Percentiles rank a stretch among this genome's conserved stretches.
Evolutionary conservation across 441 rosid species (phyloP).

Genomic region (Gossypium davidsonii): DNA sequence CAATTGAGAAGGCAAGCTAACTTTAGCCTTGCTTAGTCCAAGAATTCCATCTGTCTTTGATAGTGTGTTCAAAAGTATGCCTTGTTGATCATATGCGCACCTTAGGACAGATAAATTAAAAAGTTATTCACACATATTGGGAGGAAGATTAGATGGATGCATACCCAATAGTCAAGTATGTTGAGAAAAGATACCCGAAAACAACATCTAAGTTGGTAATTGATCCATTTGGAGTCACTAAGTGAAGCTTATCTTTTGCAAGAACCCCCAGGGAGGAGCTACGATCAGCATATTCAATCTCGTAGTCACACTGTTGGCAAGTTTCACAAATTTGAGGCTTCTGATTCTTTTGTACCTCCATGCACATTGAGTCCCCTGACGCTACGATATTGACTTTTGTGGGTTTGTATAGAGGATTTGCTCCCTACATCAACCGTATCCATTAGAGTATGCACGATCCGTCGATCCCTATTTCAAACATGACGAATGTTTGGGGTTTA

Average conservation of each 20-base stretch:
- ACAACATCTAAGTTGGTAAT: constrained; percentile 43
- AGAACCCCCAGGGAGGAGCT: constrained; percentile 92
- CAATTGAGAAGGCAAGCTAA: constrained; percentile 91
- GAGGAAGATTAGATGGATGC: background rate
- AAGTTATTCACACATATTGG: background rate
- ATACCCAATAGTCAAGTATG: background rate
- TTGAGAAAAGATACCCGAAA: constrained; percentile 51
- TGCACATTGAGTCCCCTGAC: constrained; percentile 46
- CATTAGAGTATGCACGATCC: constrained; percentile 1
- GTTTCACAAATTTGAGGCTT: constrained; percentile 39
- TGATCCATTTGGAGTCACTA: constrained; percentile 59
- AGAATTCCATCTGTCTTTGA: constrained; percentile 81
- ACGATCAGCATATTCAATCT: constrained; percentile 88
- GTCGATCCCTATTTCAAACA: background rate
- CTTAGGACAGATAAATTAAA: constrained; percentile 30
- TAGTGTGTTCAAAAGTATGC: constrained; percentile 57
- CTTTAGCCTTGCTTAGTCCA: constrained; percentile 75
- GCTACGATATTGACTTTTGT: constrained; percentile 43
- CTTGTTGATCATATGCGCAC: constrained; percentile 97
- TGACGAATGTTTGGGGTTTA: background rate
- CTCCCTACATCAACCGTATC: constrained; percentile 56
- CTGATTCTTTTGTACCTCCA: constrained; percentile 57
- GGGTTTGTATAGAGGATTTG: constrained; percentile 76
- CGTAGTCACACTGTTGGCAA: constrained; percentile 84
- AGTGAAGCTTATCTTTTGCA: constrained; percentile 67